Evolutionary conservation across 345 rosid genomes (phyloP), one percentile per base, ranked within the genome.

Genomic region (Anastatica hierochuntica): DNA sequence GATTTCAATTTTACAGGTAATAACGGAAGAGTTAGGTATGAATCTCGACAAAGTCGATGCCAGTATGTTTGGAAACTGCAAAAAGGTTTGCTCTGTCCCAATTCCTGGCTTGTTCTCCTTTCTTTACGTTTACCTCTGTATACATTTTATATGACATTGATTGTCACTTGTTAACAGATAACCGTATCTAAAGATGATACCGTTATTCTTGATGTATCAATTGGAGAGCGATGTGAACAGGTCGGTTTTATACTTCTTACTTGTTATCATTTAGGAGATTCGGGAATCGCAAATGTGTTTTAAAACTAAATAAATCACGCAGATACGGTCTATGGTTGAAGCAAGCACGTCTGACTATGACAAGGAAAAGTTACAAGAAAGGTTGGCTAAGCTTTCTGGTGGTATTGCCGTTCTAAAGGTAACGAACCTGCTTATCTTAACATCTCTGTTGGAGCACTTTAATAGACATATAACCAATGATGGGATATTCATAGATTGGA

Each of bases 321-420:
- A 92, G 95, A 83, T 92, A 37, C 68, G 95, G 17, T 77, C 95
- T 17, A 72, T 75, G 23, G 70, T 88, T 50, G 97, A 92, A 62
- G 37, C 55, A 10, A 88, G 85, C 74, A 76, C 94, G 49, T 92
- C 98, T 66, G 98, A 85, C 26, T 92, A 85, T 58, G 97, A 92
- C 71, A 92, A 76, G 57, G 98, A 92, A 69, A 92, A 88, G 52
- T 47, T 92, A 65, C 95, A 92, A 72, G 98, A 92, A 60, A 76
- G 97, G 62, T 64, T 92, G 49, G 97, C 95, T 1, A 92, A 92
- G 69, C 87, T 92, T 17, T 94, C 97, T 43, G 97, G 99, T 30
- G 99, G 99, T 50, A 89, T 94, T 55, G 99, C 95, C 13, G 99
- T 87, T n/a, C 69, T 92, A 58, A 92, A 92, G 97, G 99, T 92